Evolutionary conservation across 768 basidiomycete species (phyloP).

Genomic region (Suillus subluteus): DNA sequence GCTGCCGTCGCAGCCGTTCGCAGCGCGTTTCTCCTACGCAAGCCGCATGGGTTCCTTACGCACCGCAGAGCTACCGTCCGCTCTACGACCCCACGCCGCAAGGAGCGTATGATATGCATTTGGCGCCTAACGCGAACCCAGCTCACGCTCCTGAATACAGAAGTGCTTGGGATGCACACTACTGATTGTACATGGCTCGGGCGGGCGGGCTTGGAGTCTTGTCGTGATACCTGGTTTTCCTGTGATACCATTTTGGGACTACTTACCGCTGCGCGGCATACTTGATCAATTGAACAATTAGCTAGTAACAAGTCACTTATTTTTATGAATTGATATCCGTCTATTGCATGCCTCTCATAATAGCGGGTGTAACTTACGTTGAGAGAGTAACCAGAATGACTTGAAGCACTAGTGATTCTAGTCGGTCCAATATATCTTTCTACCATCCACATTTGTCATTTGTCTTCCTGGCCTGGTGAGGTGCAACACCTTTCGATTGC

Average conservation of each 20-base stretch:
- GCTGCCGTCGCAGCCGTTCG: constrained; percentile 18
- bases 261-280: neutral
- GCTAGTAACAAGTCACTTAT: neutral
- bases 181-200: constrained; percentile 8
- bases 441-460: neutral
- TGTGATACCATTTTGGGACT: neutral
- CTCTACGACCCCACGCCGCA: constrained; percentile 33
- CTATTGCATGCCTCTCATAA: neutral
- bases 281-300: neutral
- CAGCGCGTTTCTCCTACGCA: constrained; percentile 10
- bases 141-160: constrained; percentile 19
- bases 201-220: neutral
- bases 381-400: neutral
- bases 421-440: neutral
- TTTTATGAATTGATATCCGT: neutral
- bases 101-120: constrained; percentile 31
- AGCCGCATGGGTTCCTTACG: constrained; percentile 14
- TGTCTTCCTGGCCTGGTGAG: neutral
- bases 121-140: constrained; percentile 19
- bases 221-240: neutral
- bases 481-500: neutral
- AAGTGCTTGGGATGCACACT: constrained; percentile 31
- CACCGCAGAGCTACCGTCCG: constrained; percentile 22
- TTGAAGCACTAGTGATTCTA: neutral
- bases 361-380: neutral